Conservation (phyloP, 495 filamentous ascomycete species). For the Tuber umbilicatum region DNA sequence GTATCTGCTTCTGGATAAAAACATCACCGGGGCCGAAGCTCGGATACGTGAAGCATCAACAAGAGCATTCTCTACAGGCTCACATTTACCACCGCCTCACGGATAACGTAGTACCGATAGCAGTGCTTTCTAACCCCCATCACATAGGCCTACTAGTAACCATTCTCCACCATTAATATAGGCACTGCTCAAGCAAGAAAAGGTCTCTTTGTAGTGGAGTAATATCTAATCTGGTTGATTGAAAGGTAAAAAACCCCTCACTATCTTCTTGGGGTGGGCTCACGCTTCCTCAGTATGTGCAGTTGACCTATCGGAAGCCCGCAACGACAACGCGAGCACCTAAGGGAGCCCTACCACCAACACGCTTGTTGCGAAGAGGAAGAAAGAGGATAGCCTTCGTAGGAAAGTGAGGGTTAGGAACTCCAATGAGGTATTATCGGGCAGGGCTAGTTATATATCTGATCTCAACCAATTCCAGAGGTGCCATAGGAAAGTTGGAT, state of each 20-base stretch:
- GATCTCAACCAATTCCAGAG: background rate
- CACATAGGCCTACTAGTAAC: background rate
- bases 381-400: background rate
- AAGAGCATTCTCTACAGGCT: background rate
- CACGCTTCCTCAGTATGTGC: background rate
- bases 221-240: background rate
- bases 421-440: background rate
- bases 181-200: background rate
- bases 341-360: background rate
- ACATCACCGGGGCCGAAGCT: background rate
- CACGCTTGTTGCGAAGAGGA: background rate
- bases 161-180: background rate
- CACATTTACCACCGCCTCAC: background rate
- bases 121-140: background rate
- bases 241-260: background rate
- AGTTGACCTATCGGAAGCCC: background rate
- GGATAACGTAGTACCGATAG: background rate
- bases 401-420: background rate
- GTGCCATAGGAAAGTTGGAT: background rate
- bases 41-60: background rate
- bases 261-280: background rate
- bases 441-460: background rate
- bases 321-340: background rate
- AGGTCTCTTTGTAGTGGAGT: background rate
- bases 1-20: background rate